These are phyloP conservation scores for Globisporangium lucens DNA, from an alignment of 352 stramenopile genomes.

Conservation along the genomic window DNA sequence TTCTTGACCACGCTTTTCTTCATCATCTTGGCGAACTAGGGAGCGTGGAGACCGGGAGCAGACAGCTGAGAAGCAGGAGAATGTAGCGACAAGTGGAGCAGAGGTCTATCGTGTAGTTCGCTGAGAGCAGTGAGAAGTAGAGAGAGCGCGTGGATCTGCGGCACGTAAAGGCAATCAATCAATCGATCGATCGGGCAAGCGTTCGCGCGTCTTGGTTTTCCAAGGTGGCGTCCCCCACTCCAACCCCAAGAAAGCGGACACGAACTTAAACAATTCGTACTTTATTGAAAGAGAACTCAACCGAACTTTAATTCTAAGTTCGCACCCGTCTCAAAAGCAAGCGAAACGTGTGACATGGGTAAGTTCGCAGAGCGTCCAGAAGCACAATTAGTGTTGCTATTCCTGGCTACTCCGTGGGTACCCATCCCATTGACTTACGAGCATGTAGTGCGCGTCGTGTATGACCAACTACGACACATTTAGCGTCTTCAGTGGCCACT, in stretches of 20 bases:
- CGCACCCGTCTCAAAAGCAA: too few species aligned
- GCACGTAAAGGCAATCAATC: not conserved
- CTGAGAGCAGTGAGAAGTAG: not conserved
- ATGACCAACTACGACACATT: too few species aligned
- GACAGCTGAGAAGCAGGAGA: not conserved
- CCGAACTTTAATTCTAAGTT: not conserved
- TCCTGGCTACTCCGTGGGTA: too few species aligned
- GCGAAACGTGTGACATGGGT: too few species aligned
- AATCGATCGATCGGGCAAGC: not conserved
- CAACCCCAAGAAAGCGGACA: not conserved
- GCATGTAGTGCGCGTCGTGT: too few species aligned
- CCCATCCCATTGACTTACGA: too few species aligned
- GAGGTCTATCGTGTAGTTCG: not conserved
- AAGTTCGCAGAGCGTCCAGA: too few species aligned
- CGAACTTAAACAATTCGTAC: not conserved
- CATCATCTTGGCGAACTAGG: slow-evolving; percentile 43
- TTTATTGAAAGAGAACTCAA: not conserved
- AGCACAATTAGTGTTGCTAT: too few species aligned
- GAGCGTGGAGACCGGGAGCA: too few species aligned
- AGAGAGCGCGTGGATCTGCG: not conserved
- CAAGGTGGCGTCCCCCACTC: not conserved
- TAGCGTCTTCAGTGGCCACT: too few species aligned
- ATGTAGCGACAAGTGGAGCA: too few species aligned
- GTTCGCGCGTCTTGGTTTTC: slow-evolving; percentile 2
- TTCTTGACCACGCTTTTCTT: slow-evolving; percentile 96